These are phyloP conservation scores for Ophiosphaerella korrae DNA, from an alignment of 2,329 filamentous ascomycete species.

Conservation along the genomic window DNA sequence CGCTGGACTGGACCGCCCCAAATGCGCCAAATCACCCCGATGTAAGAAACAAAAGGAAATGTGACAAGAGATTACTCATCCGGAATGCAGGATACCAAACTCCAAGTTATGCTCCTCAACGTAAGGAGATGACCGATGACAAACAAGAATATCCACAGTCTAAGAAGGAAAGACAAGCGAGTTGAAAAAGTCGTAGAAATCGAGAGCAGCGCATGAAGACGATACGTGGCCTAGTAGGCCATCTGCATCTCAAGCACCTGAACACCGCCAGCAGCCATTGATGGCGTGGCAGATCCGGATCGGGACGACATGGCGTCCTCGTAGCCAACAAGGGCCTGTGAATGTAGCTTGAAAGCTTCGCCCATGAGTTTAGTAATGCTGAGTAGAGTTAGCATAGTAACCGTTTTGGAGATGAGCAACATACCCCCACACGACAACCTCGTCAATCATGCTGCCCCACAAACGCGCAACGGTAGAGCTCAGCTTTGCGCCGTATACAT, in stretches of 20 bases:
- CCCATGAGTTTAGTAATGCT: constrained; percentile 96
- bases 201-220: not conserved
- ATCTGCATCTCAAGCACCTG: constrained; percentile 51
- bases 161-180: constrained; percentile 31
- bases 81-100: constrained; percentile 28
- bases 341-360: constrained; percentile 95
- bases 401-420: not conserved
- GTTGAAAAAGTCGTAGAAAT: constrained; percentile 20
- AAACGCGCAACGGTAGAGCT: constrained; percentile 94
- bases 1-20: constrained; percentile 40
- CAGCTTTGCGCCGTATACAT: constrained; percentile 79
- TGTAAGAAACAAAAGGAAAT: constrained; percentile 20
- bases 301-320: constrained; percentile 73
- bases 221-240: constrained; percentile 42
- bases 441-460: constrained; percentile 98
- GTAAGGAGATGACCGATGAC: constrained; percentile 33
- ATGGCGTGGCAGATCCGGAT: constrained; percentile 49
- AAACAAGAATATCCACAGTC: constrained; percentile 31
- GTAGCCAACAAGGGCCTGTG: constrained; percentile 91
- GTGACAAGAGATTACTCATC: constrained; percentile 19
- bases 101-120: constrained; percentile 44
- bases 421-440: constrained; percentile 98
- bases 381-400: constrained; percentile 51
- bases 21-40: constrained; percentile 41
- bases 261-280: constrained; percentile 48